Evolutionary conservation across 306 rosid genomes (phyloP), one percentile per base, ranked within the genome.

Genomic region (Cucurbita argyrosperma): DNA sequence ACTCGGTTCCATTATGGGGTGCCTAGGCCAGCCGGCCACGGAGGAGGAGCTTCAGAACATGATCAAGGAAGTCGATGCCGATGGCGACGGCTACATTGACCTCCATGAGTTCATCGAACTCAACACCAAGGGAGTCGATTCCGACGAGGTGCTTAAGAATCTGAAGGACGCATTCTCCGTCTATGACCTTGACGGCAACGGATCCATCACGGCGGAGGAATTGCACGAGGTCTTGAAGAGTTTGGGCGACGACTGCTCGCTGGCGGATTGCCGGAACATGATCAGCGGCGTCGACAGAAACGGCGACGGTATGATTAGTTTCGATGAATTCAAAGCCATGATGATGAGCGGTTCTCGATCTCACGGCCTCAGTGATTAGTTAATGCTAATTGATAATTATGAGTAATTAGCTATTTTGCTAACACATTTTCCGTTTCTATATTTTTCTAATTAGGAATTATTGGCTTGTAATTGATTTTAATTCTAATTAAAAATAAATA

Each of bases 181-280:
- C 1, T 94, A 89, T 79, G 99, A 94, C 49, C 80, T 91, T 14
- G 96, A 94, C 59, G 90, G 90, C 1, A 89, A 94, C 61, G 99
- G 99, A 0, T 80, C 87, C n/a, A 94, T 94, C 23, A 77, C 97
- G 1, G 99, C 89, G 1, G 99, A 94, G 84, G 99, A 94, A 54
- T 82, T 94, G 5, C 79, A 85, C 56, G 80, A 81, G 76, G 99
- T 94, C 10, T 70, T 94, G 83, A 70, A 68, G 61, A 88, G 96
- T 75, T 84, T 94, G 23, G 96, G 94, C 0, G 99, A 94, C 26
- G 92, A 94, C 0, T 88, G 95, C 75, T 87, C 99, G 0, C 56
- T 94, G 15, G 88, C 87, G 0, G 99, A 94, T 56, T 94, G 99
- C 80, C 78, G 86, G 82, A 81, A 79, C 42, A 94, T 94, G 99